Conservation (phyloP, 768 basidiomycete species). For the Russula lepida region DNA sequence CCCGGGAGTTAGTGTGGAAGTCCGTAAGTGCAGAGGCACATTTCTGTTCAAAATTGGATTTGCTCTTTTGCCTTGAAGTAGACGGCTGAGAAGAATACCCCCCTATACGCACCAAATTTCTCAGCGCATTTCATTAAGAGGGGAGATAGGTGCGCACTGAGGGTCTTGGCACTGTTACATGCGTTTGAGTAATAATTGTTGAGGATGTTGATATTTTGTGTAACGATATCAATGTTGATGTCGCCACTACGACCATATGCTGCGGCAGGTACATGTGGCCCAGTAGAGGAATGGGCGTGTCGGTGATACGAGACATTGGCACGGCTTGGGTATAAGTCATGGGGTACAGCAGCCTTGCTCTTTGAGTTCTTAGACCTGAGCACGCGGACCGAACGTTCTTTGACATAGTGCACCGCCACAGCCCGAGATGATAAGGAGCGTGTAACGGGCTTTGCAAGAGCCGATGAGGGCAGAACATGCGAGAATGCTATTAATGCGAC, state of each 20-base stretch:
- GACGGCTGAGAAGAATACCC: constrained; percentile 28
- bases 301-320: not conserved
- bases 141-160: constrained; percentile 22
- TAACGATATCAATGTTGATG: constrained; percentile 11
- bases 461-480: constrained; percentile 17
- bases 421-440: constrained; percentile 18
- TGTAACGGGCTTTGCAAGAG: constrained; percentile 26
- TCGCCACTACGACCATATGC: constrained; percentile 12
- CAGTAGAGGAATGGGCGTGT: not conserved
- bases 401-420: constrained; percentile 19
- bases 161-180: constrained; percentile 21
- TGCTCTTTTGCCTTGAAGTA: constrained; percentile 21
- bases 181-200: constrained; percentile 23
- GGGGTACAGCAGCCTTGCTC: not conserved
- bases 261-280: not conserved
- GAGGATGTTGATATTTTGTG: constrained; percentile 24
- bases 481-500: constrained; percentile 32
- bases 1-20: constrained; percentile 30
- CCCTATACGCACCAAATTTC: not conserved
- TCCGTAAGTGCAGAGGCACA: constrained; percentile 31
- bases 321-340: not conserved
- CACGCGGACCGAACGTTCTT: constrained; percentile 15
- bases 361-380: constrained; percentile 11
- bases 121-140: not conserved
- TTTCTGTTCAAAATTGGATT: constrained; percentile 36